Conservation (phyloP, 2,329 filamentous ascomycete genomes). For the Cephalotrichum gorgonifer region DNA sequence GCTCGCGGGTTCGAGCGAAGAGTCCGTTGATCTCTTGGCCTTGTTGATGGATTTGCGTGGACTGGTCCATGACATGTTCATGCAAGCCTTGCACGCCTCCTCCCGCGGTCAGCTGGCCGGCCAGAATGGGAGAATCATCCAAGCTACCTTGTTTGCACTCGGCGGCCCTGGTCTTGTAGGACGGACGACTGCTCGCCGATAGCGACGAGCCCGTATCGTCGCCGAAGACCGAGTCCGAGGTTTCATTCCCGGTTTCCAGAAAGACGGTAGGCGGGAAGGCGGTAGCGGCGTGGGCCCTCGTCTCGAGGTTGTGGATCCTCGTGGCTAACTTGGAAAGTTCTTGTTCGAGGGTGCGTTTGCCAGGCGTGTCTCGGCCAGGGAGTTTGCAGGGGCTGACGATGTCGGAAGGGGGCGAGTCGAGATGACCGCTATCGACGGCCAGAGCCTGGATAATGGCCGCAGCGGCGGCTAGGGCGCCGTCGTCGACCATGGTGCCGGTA, state of each 20-base stretch:
- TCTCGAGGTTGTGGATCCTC: constrained; percentile 74
- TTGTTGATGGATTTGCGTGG: constrained; percentile 81
- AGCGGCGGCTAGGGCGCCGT: constrained; percentile 42
- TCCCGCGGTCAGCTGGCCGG: constrained; percentile 60
- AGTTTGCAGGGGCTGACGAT: constrained; percentile 50
- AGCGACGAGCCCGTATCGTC: constrained; percentile 39
- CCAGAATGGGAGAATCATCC: constrained; percentile 22
- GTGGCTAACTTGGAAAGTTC: constrained; percentile 72
- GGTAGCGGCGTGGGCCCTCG: constrained; percentile 54
- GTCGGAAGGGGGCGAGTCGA: constrained; percentile 26
- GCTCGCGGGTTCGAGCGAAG: constrained; percentile 73
- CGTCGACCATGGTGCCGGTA: constrained; percentile 34
- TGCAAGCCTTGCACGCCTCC: constrained; percentile 73
- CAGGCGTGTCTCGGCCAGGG: constrained; percentile 64
- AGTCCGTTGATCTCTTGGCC: constrained; percentile 78
- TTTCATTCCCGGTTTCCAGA: constrained; percentile 79
- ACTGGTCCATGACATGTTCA: constrained; percentile 88
- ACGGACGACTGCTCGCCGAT: constrained; percentile 24
- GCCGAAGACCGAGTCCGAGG: constrained; percentile 52
- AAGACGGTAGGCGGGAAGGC: too few species aligned
- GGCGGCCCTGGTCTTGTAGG: constrained; percentile 33
- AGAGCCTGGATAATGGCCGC: constrained; percentile 43
- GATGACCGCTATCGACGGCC: constrained; percentile 31
- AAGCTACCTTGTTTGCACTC: constrained; percentile 28
- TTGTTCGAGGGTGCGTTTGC: constrained; percentile 70